Evolutionary conservation across 1,284 basidiomycete species (phyloP).

Genomic region (Clitocybe nebularis): DNA sequence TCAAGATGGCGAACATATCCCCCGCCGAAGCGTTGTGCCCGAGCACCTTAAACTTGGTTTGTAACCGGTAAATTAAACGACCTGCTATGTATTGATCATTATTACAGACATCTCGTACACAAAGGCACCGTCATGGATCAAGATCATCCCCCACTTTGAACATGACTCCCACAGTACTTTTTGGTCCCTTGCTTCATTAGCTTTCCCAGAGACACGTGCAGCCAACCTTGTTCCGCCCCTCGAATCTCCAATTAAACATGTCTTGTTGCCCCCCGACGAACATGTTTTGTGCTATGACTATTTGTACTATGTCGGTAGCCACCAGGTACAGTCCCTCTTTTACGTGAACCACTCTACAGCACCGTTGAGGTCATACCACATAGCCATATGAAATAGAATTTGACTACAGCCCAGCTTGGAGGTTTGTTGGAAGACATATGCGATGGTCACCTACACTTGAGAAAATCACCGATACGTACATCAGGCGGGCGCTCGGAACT

Average conservation of each 20-base stretch:
- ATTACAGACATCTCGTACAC: conserved; percentile 37
- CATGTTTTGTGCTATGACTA: conserved; percentile 51
- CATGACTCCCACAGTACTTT: conserved; percentile 34
- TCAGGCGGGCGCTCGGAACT: conserved; percentile 30
- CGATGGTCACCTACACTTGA: conserved; percentile 37
- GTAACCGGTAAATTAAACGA: conserved; percentile 10
- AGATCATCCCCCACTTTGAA: conserved; percentile 35
- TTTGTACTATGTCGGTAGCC: conserved; percentile 42
- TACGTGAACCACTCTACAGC: neutral
- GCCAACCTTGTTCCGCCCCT: conserved; percentile 29
- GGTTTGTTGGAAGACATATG: conserved; percentile 44
- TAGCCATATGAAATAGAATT: conserved; percentile 38
- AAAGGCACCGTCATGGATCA: conserved; percentile 34
- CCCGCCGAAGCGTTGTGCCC: conserved; percentile 44
- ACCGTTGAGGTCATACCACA: neutral
- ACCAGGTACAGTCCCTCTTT: conserved; percentile 27
- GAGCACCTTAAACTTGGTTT: conserved; percentile 49
- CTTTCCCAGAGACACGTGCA: conserved; percentile 32
- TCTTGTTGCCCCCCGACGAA: conserved; percentile 42
- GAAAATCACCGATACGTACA: conserved; percentile 30
- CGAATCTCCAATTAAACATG: conserved; percentile 29
- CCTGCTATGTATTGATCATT: neutral
- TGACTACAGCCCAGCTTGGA: conserved; percentile 47
- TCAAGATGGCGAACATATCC: conserved; percentile 37
- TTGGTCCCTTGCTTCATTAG: conserved; percentile 36